phyloP scores from a whole-genome alignment of 352 stramenopile species.

The Albugo laibachii region DNA sequence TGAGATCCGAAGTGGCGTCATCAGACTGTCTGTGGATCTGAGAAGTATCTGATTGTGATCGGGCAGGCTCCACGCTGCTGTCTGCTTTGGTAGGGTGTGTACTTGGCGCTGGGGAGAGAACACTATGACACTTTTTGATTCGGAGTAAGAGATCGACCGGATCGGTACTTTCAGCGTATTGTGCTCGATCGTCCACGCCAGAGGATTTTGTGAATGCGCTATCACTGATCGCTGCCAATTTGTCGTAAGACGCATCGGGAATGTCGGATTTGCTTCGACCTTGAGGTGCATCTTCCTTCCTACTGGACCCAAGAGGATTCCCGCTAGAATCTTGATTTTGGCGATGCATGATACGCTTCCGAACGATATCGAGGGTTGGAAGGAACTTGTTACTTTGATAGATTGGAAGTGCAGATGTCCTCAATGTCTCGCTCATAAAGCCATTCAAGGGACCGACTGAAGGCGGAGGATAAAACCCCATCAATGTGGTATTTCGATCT shows the following conservation, averaged over 20 bases:
- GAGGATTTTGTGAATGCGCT: too few relatives aligned
- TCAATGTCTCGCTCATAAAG: background rate
- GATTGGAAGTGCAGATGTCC: background rate
- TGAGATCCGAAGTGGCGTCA: slow-evolving; percentile 18
- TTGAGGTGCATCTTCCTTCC: too few relatives aligned
- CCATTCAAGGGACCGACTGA: background rate
- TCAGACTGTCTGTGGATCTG: slow-evolving; percentile 17
- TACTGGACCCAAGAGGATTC: too few relatives aligned
- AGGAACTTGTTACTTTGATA: slow-evolving; percentile 6
- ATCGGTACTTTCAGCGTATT: slow-evolving; percentile 12
- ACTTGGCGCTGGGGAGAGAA: too few relatives aligned
- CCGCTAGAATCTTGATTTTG: slow-evolving; percentile 3
- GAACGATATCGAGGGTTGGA: slow-evolving; percentile 39
- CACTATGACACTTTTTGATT: slow-evolving; percentile 39
- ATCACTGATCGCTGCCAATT: too few relatives aligned
- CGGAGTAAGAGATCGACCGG: slow-evolving; percentile 53
- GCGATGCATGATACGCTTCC: slow-evolving; percentile 34
- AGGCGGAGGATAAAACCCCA: too few relatives aligned
- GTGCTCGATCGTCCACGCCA: too few relatives aligned
- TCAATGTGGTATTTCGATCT: too few relatives aligned
- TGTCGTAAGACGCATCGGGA: too few relatives aligned
- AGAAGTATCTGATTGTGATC: slow-evolving; percentile 11
- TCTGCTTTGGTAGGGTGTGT: slow-evolving; percentile 12
- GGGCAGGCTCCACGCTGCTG: slow-evolving; percentile 8
- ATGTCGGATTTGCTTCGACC: too few relatives aligned